A percentile compares a stretch with the other conserved stretches of the same genome.
Evolutionary conservation across 345 rosid genomes (phyloP).

Genomic region (Clarkia xantiana): DNA sequence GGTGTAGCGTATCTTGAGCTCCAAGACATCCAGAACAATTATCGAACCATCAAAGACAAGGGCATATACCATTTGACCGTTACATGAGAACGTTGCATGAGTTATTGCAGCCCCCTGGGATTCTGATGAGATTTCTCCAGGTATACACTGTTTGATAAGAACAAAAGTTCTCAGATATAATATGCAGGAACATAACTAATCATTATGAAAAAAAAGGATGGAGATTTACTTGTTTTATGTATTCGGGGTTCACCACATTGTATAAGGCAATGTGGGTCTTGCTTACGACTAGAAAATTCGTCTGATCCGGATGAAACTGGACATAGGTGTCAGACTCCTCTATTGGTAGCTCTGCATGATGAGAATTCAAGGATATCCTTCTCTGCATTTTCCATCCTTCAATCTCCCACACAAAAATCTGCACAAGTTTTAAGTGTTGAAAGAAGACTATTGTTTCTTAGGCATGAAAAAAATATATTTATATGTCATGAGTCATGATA

Average conservation of each 20-base stretch:
- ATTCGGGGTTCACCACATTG: constrained; percentile 16
- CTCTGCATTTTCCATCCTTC: constrained; percentile 22
- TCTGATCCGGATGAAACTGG: constrained; percentile 33
- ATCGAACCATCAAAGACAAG: constrained; percentile 25
- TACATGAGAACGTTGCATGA: constrained; percentile 28
- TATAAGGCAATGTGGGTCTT: constrained; percentile 20
- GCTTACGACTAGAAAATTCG: constrained; percentile 17
- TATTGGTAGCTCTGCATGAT: constrained; percentile 4
- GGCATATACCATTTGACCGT: constrained; percentile 24
- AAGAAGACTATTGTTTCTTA: background rate
- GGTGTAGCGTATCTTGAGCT: constrained; percentile 14
- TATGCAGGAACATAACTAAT: background rate
- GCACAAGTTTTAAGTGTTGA: background rate
- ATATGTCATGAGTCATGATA: too few relatives aligned
- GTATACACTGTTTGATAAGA: constrained; percentile 19
- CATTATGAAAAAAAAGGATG: background rate
- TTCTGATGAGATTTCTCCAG: background rate
- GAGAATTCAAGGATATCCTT: constrained; percentile 14
- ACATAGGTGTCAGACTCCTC: constrained; percentile 12
- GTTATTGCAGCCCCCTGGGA: constrained; percentile 12
- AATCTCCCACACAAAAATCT: constrained; percentile 27
- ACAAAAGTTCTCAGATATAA: too few relatives aligned
- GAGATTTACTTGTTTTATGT: constrained; percentile 19
- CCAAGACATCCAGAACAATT: constrained; percentile 17
- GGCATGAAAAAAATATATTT: background rate